Evolutionary conservation across 2,329 filamentous ascomycete species (phyloP), one percentile per base, ranked within the genome.

Genomic region (Claviceps lovelessii): DNA sequence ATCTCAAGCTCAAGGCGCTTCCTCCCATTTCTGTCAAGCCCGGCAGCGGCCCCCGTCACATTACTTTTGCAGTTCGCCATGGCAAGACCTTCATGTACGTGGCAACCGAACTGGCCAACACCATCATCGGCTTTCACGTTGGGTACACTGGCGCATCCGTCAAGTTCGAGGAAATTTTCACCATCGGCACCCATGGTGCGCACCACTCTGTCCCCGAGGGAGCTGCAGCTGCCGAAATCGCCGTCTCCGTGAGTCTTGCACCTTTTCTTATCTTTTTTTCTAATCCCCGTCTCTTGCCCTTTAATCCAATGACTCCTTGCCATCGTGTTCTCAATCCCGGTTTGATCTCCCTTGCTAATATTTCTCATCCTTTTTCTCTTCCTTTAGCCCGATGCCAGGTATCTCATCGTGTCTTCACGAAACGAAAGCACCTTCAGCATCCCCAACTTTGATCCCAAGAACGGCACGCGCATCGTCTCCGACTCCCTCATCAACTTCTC

Each of bases 381-480:
- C 54, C 48, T 51, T 23, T 54, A 81, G 79, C 77, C 79, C 51
- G 78, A 82, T 62, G 71, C 75, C 57, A 77, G 75, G 41, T 86
- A 81, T 70, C 65, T 90, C 52, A 73, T 86, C 60, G 76, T 85
- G 46, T 85, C 83, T 2, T 86, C 85, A 58, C 83, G 87, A 58
- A 77, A 78, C 63, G 84, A 85, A 63, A 72, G 70, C 48, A 69
- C 75, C 28, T 77, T 83, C 64, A 62, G 62, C 15, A 72, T 78
- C 54, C 68, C 72, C 55, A 73, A 73, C 66, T 65, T 68, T 41
- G 72, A 76, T 61, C 54, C 67, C 56, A 57, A 62, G 59, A 71
- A 76, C 63, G 68, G 60, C 58, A 74, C 72, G 9, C 57, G 61
- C 13, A 71, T 81, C 55, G 64, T 73, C 9, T 84, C 83, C 0